Evolutionary conservation across 2,329 filamentous ascomycete species (phyloP), one percentile per base, ranked within the genome.

Genomic region (Xylariaceae sp.): DNA sequence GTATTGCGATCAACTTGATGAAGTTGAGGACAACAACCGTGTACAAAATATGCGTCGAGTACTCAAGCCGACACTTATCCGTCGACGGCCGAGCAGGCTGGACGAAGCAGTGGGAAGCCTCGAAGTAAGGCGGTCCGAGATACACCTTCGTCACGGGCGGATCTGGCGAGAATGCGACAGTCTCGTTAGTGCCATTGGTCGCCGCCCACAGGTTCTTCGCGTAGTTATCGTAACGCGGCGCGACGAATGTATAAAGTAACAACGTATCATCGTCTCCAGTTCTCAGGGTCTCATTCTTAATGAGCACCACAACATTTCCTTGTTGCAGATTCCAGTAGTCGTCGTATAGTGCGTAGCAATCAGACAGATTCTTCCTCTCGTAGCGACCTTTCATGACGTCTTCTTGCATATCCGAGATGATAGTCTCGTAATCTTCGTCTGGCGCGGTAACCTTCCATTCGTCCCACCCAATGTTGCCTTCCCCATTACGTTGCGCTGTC

Each of bases 191-290:
- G 14, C 64, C 62, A 16, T 66, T 64, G 5, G 40, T 45, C 10
- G 60, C 17, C 5, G 63, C 62, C 64, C 63, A 67, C 45, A 64
- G 50, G 44, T 64, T 63, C 53, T 67, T 65, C 6, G 53, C 54
- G 51, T 60, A 66, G 45, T 60, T 55, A 22, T 61, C 57, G 22
- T 43, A 58, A 6, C 59, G 34, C 16, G 59, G 59, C 1, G 38
- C 33, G 17, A 60, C 46, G 18, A 47, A 53, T 3, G 55, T 54
- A 22, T 61, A 60, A n/a, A 63, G 41, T 10, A 62, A 45, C 6
- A 62, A 42, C 42, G 55, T 60, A 40, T 48, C 55, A 39, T 54
- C 31, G 12, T 43, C 49, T 12, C 45, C 17, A 31, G 42, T 39
- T 3, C 16, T n/a, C 10, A 38, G 42, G 6, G 45, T 55, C 22